Conservation (phyloP, 305 asterid genomes). For the Rubia tinctorum region DNA sequence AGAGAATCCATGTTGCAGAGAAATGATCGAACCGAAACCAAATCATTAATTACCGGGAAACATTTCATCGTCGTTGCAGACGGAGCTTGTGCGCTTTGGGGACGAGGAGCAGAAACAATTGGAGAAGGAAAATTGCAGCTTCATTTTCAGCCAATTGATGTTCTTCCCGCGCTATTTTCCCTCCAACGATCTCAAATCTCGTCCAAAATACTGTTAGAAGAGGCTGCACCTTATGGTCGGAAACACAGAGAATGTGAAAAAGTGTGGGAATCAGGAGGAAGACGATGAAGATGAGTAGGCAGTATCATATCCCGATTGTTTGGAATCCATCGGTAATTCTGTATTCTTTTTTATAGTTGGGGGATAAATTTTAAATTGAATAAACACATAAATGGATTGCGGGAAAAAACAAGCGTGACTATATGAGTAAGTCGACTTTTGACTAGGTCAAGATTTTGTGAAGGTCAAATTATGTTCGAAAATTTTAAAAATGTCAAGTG, state of each 20-base stretch:
- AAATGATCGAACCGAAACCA: background rate
- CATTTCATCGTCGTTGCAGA: background rate
- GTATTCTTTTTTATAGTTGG: background rate
- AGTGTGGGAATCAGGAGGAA: background rate
- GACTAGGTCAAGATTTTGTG: constrained; percentile 2
- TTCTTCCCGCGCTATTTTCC: background rate
- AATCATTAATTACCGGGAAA: constrained; percentile 16
- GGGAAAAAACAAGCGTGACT: background rate
- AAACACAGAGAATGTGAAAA: background rate
- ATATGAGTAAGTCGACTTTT: background rate
- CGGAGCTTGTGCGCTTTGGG: background rate
- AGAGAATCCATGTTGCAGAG: background rate
- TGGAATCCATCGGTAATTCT: background rate
- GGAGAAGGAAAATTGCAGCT: constrained; percentile 18
- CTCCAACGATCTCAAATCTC: background rate
- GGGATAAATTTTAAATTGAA: background rate
- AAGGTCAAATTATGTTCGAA: background rate
- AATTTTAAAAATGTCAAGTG: background rate
- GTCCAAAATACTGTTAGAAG: background rate
- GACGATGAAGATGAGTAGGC: constrained; percentile 1
- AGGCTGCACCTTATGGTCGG: background rate
- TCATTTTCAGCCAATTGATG: constrained; percentile 15
- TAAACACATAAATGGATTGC: background rate
- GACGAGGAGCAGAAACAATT: constrained; percentile 25
- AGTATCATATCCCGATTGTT: background rate